Evolutionary conservation across 2,329 filamentous ascomycete species (phyloP).

Genomic region (Pyricularia sp.): DNA sequence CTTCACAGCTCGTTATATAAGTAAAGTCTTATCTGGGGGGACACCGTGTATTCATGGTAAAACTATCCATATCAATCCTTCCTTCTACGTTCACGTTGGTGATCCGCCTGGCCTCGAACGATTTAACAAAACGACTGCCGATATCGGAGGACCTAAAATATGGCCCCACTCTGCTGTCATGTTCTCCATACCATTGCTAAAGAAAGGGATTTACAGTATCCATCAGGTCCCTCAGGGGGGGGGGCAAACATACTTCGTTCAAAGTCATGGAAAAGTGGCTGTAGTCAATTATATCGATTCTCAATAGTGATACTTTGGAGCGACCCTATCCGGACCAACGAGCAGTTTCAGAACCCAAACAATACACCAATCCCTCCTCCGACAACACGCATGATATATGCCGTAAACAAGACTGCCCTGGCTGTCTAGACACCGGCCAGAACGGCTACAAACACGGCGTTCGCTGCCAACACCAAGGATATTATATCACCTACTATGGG

Average conservation of each 20-base stretch:
- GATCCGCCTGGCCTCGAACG: not conserved
- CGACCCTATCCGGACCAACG: not conserved
- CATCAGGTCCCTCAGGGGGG: too few species aligned
- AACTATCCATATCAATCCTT: not conserved
- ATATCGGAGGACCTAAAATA: not conserved
- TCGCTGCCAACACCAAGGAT: conserved; percentile 14
- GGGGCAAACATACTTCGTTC: not conserved
- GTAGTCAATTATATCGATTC: not conserved
- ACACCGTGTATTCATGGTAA: not conserved
- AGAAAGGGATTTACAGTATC: not conserved
- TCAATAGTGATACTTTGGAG: not conserved
- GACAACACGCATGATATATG: not conserved
- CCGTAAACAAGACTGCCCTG: conserved; percentile 9
- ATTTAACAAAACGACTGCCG: not conserved
- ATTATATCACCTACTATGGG: conserved; percentile 15
- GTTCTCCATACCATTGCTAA: not conserved
- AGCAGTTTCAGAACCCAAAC: not conserved
- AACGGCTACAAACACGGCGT: conserved; percentile 13
- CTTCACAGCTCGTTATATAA: not conserved
- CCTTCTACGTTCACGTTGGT: too few species aligned
- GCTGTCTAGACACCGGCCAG: conserved; percentile 12
- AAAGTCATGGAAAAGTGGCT: not conserved
- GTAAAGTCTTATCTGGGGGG: not conserved
- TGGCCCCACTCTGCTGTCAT: not conserved
- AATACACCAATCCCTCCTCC: not conserved